phyloP scores from a whole-genome alignment of 2,329 filamentous ascomycete genomes.

The Xylariaceae sp. region DNA sequence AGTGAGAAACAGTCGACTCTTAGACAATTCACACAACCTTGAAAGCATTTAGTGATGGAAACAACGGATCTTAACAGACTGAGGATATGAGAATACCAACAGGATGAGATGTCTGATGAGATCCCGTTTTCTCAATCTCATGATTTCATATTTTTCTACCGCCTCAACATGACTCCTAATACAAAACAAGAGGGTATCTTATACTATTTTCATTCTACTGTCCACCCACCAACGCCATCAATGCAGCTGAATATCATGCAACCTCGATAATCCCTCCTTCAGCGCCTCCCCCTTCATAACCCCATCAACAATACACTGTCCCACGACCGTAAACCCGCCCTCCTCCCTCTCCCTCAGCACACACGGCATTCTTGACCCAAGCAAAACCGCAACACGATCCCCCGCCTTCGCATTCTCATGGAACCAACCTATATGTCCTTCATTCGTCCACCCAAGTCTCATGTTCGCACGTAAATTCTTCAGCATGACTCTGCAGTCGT shows the following conservation, averaged over 20 bases:
- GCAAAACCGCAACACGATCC: constrained; percentile 11
- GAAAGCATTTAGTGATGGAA: too few relatives aligned
- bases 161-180: background rate
- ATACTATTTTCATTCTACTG: background rate
- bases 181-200: too few relatives aligned
- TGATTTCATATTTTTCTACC: too few relatives aligned
- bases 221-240: background rate
- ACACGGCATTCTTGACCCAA: constrained; percentile 18
- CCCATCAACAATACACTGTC: constrained; percentile 13
- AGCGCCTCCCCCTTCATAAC: constrained; percentile 18
- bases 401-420: constrained; percentile 8
- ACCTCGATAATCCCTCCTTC: constrained; percentile 8
- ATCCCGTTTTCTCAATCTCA: too few relatives aligned
- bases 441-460: constrained; percentile 14
- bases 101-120: too few relatives aligned
- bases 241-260: constrained; percentile 13
- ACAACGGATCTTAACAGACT: too few relatives aligned
- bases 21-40: too few relatives aligned
- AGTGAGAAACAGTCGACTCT: too few relatives aligned
- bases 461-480: constrained; percentile 15
- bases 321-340: constrained; percentile 11
- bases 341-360: constrained; percentile 8
- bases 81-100: too few relatives aligned
- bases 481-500: constrained; percentile 8
- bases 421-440: constrained; percentile 16